phyloP scores from a whole-genome alignment of 352 stramenopile genomes.

The Hyaloperonospora brassicae region DNA sequence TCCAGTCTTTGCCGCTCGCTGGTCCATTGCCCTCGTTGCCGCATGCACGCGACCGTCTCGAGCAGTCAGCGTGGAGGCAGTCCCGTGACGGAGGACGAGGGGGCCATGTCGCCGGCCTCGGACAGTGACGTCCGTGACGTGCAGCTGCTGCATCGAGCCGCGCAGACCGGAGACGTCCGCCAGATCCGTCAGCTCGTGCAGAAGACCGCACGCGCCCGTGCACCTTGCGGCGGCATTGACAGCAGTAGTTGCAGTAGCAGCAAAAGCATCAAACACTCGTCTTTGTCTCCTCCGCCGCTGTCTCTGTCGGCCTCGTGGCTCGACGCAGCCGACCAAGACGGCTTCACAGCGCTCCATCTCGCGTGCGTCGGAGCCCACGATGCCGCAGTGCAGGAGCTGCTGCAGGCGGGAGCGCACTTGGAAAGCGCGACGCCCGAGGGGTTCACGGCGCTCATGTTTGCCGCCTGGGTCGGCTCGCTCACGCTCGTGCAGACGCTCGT shows the following conservation, averaged over 20 bases:
- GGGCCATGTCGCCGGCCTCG: conserved; percentile 31
- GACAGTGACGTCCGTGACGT: conserved; percentile 19
- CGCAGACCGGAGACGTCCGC: conserved; percentile 39
- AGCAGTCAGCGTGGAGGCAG: conserved; percentile 49
- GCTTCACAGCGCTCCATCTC: conserved; percentile 55
- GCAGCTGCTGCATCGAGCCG: conserved; percentile 35
- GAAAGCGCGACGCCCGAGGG: conserved; percentile 41
- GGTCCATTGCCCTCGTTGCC: conserved; percentile 14
- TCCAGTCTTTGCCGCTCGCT: background rate
- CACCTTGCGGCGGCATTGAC: conserved; percentile 21
- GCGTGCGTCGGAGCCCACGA: conserved; percentile 45
- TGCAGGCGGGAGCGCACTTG: conserved; percentile 33
- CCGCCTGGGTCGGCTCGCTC: conserved; percentile 35
- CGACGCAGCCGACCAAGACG: conserved; percentile 39
- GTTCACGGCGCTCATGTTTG: conserved; percentile 53
- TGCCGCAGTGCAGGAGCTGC: conserved; percentile 35
- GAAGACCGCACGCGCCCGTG: conserved; percentile 26
- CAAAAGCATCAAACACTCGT: conserved; percentile 12
- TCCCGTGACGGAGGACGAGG: conserved; percentile 48
- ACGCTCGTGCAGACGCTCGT: conserved; percentile 34
- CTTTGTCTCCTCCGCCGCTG: conserved; percentile 10
- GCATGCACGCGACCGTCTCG: conserved; percentile 31
- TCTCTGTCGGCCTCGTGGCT: conserved; percentile 11
- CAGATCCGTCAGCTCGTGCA: conserved; percentile 42
- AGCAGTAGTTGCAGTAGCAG: background rate